Base-by-base conservation (phyloP, 1,284 basidiomycete species). In the Ustilago esculenta region DNA sequence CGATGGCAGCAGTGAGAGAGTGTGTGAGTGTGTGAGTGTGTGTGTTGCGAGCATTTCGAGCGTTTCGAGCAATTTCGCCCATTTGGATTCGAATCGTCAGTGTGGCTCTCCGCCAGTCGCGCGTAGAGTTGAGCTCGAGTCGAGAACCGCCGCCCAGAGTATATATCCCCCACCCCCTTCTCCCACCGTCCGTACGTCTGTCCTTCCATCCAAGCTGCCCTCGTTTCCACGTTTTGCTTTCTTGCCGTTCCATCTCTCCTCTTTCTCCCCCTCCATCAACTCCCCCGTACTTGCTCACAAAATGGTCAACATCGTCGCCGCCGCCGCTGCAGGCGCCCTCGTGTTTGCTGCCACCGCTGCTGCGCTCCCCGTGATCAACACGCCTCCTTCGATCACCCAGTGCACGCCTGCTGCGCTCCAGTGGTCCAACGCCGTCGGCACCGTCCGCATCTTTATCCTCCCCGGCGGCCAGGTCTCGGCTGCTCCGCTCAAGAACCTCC, bases 231-330 rank as follows among this genome's bases (percentile, higher is more conserved):
- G 32, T 20, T 43, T 43, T 51, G 29, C 42, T 41, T 40, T 43
- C 30, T 35, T 17, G 39, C 17, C 34, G 23, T 39, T 41, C 42
- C 15, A 18, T 33, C 27, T 42, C 30, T 44, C 34, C 27, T 23
- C 39, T 37, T 42, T 40, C 20, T 23, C n/a, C 30, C 53, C 36
- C 34, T 37, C 29, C 37, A 44, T 49, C 36, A 20, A 15, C 36
- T 35, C 25, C 45, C 24, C 18, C 35, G 20, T 17, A n/a, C n/a
- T 35, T 41, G 44, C 15, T 20, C 24, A 40, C 51, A 69, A 51
- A 58, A 69, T 69, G 66, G 66, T 72, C 55, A 72, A 72, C 64
- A 56, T 67, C 58, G 24, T 61, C 33, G 25, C 64, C 44, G 48
- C 56, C 61, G 55, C 55, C 46, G 60, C 66, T 45, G 59, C 65